Conservation (phyloP, 306 rosid genomes). For the Hippophae gyantsensis region DNA sequence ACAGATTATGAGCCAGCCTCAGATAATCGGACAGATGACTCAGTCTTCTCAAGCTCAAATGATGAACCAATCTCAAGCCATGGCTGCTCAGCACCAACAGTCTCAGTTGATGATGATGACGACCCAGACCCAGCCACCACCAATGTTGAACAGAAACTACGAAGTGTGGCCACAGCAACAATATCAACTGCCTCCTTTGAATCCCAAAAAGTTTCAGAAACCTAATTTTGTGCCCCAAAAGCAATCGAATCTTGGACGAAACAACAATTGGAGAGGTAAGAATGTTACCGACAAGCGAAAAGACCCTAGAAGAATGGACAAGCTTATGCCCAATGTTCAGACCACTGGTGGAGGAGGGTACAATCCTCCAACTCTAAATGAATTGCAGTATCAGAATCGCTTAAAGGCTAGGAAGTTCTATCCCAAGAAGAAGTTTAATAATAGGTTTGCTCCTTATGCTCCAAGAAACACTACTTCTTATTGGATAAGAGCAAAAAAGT, state of each 20-base stretch:
- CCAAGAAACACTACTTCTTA: constrained; percentile 50
- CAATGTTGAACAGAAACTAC: constrained; percentile 30
- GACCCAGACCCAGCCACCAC: constrained; percentile 20
- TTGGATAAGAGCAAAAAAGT: constrained; percentile 33
- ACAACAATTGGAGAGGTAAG: constrained; percentile 50
- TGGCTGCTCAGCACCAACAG: constrained; percentile 22
- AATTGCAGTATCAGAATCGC: constrained; percentile 47
- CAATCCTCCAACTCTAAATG: constrained; percentile 45
- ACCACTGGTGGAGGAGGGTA: constrained; percentile 2
- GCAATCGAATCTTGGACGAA: constrained; percentile 24
- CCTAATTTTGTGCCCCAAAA: constrained; percentile 1
- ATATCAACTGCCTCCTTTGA: constrained; percentile 17
- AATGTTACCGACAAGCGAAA: constrained; percentile 36
- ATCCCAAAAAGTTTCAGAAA: constrained; percentile 16
- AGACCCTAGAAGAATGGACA: constrained; percentile 14
- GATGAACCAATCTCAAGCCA: constrained; percentile 31
- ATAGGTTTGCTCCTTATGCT: constrained; percentile 48
- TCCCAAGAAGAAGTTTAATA: constrained; percentile 28
- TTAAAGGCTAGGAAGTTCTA: constrained; percentile 31
- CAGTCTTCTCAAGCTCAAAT: constrained; percentile 23
- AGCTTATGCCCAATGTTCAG: not conserved
- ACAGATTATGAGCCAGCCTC: constrained; percentile 23
- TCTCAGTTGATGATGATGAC: constrained; percentile 31
- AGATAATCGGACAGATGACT: constrained; percentile 12
- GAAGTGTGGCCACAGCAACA: constrained; percentile 24